A percentile compares a stretch with the other conserved stretches of the same genome.
Evolutionary conservation across 2,329 filamentous ascomycete genomes (phyloP).

Genomic region (Cladosporium velox): DNA sequence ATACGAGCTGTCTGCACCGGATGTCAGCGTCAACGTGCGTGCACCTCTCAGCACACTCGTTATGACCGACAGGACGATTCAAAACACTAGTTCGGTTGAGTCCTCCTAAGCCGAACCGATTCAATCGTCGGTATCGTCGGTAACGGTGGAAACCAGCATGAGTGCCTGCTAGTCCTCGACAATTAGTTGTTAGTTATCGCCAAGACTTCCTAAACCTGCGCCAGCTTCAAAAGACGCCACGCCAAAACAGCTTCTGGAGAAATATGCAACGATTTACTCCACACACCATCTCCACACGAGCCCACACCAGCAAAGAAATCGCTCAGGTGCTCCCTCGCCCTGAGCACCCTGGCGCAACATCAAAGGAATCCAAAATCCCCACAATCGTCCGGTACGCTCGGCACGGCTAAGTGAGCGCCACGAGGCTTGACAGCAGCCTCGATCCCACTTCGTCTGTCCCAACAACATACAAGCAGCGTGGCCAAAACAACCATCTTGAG

Average conservation of each 20-base stretch:
- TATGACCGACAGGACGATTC: background rate
- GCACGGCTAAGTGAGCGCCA: conserved; percentile 21
- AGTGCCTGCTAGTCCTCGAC: background rate
- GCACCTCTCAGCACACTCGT: background rate
- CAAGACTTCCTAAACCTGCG: background rate
- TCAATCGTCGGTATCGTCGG: background rate
- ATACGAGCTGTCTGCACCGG: background rate
- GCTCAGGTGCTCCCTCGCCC: background rate
- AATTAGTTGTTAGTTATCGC: background rate
- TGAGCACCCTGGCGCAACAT: background rate
- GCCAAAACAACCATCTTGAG: conserved; percentile 5
- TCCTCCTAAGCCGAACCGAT: background rate
- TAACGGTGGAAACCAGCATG: background rate
- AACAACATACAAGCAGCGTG: background rate
- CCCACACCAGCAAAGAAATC: conserved; percentile 1
- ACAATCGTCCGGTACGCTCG: conserved; percentile 18
- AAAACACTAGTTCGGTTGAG: background rate
- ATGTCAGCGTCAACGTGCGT: background rate
- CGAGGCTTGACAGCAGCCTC: conserved; percentile 20
- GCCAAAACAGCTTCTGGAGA: background rate
- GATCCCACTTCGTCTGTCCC: conserved; percentile 13
- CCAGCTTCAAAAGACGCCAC: background rate
- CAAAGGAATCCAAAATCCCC: conserved; percentile 8
- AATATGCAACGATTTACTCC: background rate
- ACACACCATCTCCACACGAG: conserved; percentile 3